Conservation (phyloP, 1,139 yeast genomes). For the Casaregolazyma lundiana region DNA sequence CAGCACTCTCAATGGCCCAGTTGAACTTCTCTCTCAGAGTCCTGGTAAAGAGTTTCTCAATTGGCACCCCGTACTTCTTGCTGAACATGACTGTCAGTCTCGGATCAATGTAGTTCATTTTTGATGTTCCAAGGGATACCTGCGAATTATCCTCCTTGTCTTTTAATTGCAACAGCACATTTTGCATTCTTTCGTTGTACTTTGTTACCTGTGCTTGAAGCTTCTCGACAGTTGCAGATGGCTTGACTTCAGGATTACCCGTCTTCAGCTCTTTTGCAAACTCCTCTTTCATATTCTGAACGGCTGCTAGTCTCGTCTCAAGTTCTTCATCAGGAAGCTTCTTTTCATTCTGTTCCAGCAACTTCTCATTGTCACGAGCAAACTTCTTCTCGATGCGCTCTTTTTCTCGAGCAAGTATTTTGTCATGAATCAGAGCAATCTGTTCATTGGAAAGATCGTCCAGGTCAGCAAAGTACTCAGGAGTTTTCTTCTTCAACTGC, state of each 20-base stretch:
- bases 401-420: constrained; percentile 53
- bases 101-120: constrained; percentile 94
- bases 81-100: constrained; percentile 86
- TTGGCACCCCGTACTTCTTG: constrained; percentile 80
- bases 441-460: constrained; percentile 68
- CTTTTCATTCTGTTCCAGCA: constrained; percentile 52
- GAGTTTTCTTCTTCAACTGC: constrained; percentile 42
- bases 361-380: constrained; percentile 72
- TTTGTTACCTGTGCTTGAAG: constrained; percentile 67
- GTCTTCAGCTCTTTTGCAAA: constrained; percentile 57
- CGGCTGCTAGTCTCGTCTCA: constrained; percentile 54
- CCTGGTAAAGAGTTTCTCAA: constrained; percentile 86
- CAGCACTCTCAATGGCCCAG: constrained; percentile 94
- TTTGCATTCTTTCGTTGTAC: constrained; percentile 64
- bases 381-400: constrained; percentile 63
- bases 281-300: constrained; percentile 51
- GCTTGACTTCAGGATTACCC: constrained; percentile 56
- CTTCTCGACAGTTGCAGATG: constrained; percentile 59
- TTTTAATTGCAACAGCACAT: constrained; percentile 67
- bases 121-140: constrained; percentile 89
- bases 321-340: constrained; percentile 51
- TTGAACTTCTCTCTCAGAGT: constrained; percentile 86
- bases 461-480: constrained; percentile 60
- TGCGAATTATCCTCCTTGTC: constrained; percentile 94
- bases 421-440: constrained; percentile 52